These are phyloP conservation scores for Abrus precatorius DNA, from an alignment of 306 rosid genomes.

Conservation along the genomic window DNA sequence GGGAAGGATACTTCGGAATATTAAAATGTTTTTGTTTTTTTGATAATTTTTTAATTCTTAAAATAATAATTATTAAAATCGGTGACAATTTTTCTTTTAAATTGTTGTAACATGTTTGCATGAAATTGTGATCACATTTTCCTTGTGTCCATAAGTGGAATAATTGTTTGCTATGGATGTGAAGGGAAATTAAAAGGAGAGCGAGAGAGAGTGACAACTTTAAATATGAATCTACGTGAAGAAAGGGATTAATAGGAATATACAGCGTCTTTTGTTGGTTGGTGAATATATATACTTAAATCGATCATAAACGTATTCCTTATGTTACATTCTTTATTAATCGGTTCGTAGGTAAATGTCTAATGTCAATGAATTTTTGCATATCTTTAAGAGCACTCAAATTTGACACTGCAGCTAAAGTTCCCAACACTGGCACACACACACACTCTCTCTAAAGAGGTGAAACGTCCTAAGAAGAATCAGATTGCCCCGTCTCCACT, in stretches of 20 bases:
- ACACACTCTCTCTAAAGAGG: slow-evolving; percentile 48
- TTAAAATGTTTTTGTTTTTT: neutral
- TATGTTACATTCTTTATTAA: slow-evolving; percentile 13
- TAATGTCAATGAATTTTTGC: slow-evolving; percentile 36
- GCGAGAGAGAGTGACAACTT: slow-evolving; percentile 50
- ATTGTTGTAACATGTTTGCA: neutral
- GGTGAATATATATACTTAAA: slow-evolving; percentile 12
- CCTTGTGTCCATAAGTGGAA: neutral
- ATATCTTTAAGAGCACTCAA: slow-evolving; percentile 68
- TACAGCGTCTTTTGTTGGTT: slow-evolving; percentile 29
- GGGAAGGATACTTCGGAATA: too few species aligned
- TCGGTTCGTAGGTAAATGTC: slow-evolving; percentile 52
- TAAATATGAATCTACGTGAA: slow-evolving; percentile 53
- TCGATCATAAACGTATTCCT: neutral
- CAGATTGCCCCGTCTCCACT: slow-evolving; percentile 75
- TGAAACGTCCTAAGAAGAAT: slow-evolving; percentile 61
- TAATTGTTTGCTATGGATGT: neutral
- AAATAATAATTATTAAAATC: neutral
- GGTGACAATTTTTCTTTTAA: neutral
- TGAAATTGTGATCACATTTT: slow-evolving; percentile 16
- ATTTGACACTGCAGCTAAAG: slow-evolving; percentile 67
- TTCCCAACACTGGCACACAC: slow-evolving; percentile 25
- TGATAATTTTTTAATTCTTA: neutral
- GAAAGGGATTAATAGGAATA: slow-evolving; percentile 52
- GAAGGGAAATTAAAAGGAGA: neutral